Evolutionary conservation across 805 yeast species (phyloP).

Genomic region (Schwanniomyces sp.): DNA sequence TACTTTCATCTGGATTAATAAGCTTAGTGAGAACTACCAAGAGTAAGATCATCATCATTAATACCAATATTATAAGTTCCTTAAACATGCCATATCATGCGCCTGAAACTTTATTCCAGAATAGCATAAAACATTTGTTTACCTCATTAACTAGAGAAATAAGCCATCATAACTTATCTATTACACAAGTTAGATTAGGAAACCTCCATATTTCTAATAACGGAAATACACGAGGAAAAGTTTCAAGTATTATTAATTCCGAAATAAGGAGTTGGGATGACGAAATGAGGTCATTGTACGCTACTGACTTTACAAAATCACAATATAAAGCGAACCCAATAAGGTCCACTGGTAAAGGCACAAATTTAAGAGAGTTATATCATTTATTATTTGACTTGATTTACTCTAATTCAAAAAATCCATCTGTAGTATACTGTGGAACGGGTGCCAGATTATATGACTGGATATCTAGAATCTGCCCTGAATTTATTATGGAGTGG

Average conservation of each 20-base stretch:
- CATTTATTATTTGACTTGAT: conserved; percentile 41
- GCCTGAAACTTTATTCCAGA: conserved; percentile 56
- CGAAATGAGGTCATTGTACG: conserved; percentile 33
- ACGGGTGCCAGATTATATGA: conserved; percentile 43
- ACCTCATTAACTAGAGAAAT: conserved; percentile 36
- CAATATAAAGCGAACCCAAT: conserved; percentile 31
- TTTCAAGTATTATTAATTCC: conserved; percentile 29
- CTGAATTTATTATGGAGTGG: conserved; percentile 29
- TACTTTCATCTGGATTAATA: conserved; percentile 57
- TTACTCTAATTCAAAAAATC: conserved; percentile 19
- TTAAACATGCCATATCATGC: conserved; percentile 62
- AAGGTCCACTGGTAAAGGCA: conserved; percentile 25
- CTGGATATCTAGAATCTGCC: conserved; percentile 28
- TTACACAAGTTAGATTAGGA: conserved; percentile 42
- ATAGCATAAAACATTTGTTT: conserved; percentile 39
- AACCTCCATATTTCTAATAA: conserved; percentile 32
- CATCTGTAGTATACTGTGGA: conserved; percentile 41
- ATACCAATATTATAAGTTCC: conserved; percentile 56
- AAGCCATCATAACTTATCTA: conserved; percentile 30
- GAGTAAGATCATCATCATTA: conserved; percentile 49
- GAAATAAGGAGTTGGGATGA: conserved; percentile 41
- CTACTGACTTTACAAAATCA: conserved; percentile 26
- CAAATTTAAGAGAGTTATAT: conserved; percentile 35
- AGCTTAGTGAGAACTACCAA: conserved; percentile 51
- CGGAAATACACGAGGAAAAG: conserved; percentile 16